Base-by-base conservation (phyloP, 257 asterid genomes). In the Jasminum sambac region DNA sequence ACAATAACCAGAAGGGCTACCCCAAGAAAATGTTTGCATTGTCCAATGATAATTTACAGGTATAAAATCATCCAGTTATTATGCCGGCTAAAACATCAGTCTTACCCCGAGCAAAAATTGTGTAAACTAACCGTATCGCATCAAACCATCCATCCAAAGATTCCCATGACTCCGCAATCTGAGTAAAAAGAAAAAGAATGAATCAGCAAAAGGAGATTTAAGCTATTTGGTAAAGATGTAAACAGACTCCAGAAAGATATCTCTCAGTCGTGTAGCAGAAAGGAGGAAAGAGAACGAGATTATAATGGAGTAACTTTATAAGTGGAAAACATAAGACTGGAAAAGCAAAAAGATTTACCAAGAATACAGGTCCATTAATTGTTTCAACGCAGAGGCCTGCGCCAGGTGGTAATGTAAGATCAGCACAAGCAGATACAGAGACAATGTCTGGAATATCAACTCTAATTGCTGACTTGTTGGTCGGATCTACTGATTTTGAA, bases 101-200 rank as follows among this genome's bases (percentile, higher is more conserved):
- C 90, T 91, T 95, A 36, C 92, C 90, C 78, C 98, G 85, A 9
- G 98, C 97, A 79, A 68, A 90, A 66, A 95, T 95, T 66, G 99
- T 91, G 86, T 89, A 95, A 75, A 90, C 97, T 79, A 95, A 76
- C 50, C 98, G 89, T 71, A 95, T 88, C 6, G 99, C 98, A 81
- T 95, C 99, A 59, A 95, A 90, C 99, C 99, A 95, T 72, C 96
- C 95, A 16, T 95, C 99, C 84, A 95, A 79, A 67, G 88, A 80
- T 74, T 95, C 98, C 99, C 99, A 91, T n/a, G 99, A 88, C 78
- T 95, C 99, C 36, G 97, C 98, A 73, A 91, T 86, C 99, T 95
- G 88, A 64, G 76, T 46, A 6, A 58, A 58, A 17, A 1, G n/a
- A 25, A 60, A 16, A 44, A 44, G 6, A 44, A 14, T 14, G n/a